These are phyloP conservation scores for Wickerhamomyces sydowiorum DNA, from an alignment of 805 yeast species.

Conservation along the genomic window DNA sequence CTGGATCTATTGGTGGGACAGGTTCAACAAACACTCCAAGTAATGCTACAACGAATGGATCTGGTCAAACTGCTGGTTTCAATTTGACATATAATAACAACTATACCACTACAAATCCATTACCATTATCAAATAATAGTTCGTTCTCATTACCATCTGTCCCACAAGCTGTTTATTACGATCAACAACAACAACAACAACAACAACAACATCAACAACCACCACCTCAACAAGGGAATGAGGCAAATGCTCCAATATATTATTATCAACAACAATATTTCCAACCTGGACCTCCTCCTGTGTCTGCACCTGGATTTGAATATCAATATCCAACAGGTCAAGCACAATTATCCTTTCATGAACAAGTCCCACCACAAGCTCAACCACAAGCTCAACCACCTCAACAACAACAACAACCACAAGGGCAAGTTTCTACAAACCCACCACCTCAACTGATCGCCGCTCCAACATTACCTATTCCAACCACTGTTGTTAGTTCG, in stretches of 20 bases:
- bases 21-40: too few relatives aligned
- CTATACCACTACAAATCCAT: neutral
- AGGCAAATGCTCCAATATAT: neutral
- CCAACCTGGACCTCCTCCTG: neutral
- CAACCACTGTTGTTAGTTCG: neutral
- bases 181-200: neutral
- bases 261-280: slow-evolving; percentile 1
- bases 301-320: neutral
- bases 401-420: neutral
- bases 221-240: neutral
- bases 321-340: neutral
- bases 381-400: neutral
- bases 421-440: neutral
- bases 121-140: neutral
- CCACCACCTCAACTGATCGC: neutral
- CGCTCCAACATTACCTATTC: neutral
- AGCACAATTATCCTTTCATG: neutral
- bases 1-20: too few relatives aligned
- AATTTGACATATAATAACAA: neutral
- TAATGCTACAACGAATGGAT: too few relatives aligned
- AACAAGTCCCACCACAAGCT: neutral
- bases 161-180: neutral
- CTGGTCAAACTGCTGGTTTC: neutral
- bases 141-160: neutral
- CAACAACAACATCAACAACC: neutral